Percentiles rank a stretch among this genome's conserved stretches.
These are phyloP conservation scores for Zasmidium citrigriseum DNA, from an alignment of 2,329 filamentous ascomycete genomes.

Conservation along the genomic window DNA sequence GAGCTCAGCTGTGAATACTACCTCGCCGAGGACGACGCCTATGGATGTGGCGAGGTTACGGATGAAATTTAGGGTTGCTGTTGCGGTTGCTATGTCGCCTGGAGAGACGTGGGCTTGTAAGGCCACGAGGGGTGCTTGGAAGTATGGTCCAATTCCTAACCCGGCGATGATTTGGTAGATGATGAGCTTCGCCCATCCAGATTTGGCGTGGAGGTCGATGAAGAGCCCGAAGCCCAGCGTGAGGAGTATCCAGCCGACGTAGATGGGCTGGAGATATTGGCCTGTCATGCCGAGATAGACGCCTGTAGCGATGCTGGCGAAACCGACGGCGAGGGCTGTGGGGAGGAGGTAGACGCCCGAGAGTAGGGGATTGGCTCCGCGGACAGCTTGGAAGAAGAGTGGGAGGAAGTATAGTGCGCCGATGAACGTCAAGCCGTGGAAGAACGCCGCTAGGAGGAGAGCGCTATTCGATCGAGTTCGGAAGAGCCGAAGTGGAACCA, in stretches of 20 bases:
- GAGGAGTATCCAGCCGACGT: constrained; percentile 41
- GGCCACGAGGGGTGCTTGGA: constrained; percentile 66
- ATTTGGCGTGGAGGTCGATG: constrained; percentile 22
- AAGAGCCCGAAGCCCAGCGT: constrained; percentile 36
- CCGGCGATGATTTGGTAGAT: constrained; percentile 61
- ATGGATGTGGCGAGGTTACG: constrained; percentile 67
- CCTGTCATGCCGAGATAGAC: constrained; percentile 47
- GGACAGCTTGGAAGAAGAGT: constrained; percentile 77
- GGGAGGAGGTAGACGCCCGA: constrained; percentile 62
- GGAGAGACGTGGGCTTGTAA: constrained; percentile 62
- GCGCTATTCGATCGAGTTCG: constrained; percentile 64
- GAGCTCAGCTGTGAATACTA: constrained; percentile 75
- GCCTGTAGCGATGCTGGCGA: constrained; percentile 32
- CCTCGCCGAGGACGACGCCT: constrained; percentile 69
- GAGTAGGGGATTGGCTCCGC: constrained; percentile 66
- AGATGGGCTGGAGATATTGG: constrained; percentile 55
- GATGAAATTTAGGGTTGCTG: constrained; percentile 64
- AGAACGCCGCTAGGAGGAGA: constrained; percentile 65
- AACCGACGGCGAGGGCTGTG: constrained; percentile 31
- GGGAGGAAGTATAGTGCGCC: constrained; percentile 74
- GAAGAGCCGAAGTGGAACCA: constrained; percentile 75
- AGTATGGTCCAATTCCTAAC: constrained; percentile 65
- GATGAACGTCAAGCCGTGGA: constrained; percentile 76
- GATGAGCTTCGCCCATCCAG: constrained; percentile 29
- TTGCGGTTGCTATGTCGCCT: constrained; percentile 64